These are phyloP conservation scores for Triticum urartu DNA, from an alignment of 176 grass and related monocot genomes.

Conservation along the genomic window DNA sequence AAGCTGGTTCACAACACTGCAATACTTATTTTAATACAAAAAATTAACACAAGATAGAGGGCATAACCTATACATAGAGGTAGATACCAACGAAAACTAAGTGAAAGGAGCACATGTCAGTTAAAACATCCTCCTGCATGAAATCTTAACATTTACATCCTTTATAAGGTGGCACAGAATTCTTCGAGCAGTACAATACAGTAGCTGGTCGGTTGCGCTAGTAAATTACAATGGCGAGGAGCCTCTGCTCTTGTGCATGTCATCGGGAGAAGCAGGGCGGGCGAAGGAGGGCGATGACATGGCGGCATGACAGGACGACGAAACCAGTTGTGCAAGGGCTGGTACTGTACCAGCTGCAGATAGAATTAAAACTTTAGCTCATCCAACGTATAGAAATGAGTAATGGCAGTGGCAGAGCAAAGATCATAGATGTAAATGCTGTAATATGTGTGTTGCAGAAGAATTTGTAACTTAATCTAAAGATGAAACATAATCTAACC, in stretches of 20 bases:
- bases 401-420: background rate
- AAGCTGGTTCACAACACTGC: background rate
- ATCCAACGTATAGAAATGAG: background rate
- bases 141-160: slow-evolving; percentile 14
- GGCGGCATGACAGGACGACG: slow-evolving; percentile 70
- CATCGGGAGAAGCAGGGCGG: slow-evolving; percentile 29
- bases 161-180: background rate
- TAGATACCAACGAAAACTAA: slow-evolving; percentile 26
- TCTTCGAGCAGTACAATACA: background rate
- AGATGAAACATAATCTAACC: background rate
- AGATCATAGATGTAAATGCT: background rate
- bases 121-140: background rate
- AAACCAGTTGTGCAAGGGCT: slow-evolving; percentile 69
- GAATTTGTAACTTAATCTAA: background rate
- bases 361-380: background rate
- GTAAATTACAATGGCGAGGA: slow-evolving; percentile 38
- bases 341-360: slow-evolving; percentile 75
- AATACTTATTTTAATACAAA: background rate
- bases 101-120: background rate
- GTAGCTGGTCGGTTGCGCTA: background rate
- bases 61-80: background rate
- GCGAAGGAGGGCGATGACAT: slow-evolving; percentile 33
- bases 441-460: background rate
- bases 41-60: background rate
- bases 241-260: slow-evolving; percentile 41